phyloP scores from a whole-genome alignment of 1,284 basidiomycete species.

The Sporisorium scitamineum region DNA sequence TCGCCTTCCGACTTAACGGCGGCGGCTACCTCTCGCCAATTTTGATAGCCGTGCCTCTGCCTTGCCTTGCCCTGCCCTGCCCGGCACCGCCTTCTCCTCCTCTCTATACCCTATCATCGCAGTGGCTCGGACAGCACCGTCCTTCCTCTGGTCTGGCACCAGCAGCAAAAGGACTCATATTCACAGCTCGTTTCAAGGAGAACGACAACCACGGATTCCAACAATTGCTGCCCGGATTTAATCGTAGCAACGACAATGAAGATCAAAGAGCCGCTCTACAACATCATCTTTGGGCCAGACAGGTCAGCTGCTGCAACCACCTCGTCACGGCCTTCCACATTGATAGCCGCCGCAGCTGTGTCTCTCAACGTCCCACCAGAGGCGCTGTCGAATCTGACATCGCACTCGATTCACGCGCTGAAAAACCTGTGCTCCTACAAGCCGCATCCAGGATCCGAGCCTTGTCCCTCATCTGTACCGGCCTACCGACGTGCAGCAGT shows the following conservation, averaged over 20 bases:
- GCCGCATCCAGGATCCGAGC: conserved; percentile 42
- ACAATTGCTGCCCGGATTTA: not conserved
- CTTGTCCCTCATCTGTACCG: conserved; percentile 54
- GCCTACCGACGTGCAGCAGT: conserved; percentile 66
- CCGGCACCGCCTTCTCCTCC: not conserved
- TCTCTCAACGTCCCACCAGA: conserved; percentile 11
- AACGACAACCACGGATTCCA: not conserved
- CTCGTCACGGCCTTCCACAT: conserved; percentile 11
- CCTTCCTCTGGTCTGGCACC: not conserved
- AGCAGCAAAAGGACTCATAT: not conserved
- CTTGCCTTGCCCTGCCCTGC: too few species aligned
- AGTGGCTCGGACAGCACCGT: too few species aligned
- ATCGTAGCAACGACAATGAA: conserved; percentile 11
- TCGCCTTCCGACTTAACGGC: not conserved
- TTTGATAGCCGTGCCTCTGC: conserved; percentile 11
- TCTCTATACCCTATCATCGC: not conserved
- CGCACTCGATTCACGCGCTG: conserved; percentile 46
- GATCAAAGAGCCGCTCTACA: conserved; percentile 41
- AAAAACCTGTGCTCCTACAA: conserved; percentile 38
- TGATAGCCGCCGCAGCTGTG: conserved; percentile 10
- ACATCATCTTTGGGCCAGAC: conserved; percentile 36
- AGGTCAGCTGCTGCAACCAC: not conserved
- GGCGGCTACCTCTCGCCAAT: not conserved
- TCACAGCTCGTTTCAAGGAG: too few species aligned
- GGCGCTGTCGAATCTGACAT: conserved; percentile 20